phyloP scores from a whole-genome alignment of 345 rosid genomes.

The Populus simonii region DNA sequence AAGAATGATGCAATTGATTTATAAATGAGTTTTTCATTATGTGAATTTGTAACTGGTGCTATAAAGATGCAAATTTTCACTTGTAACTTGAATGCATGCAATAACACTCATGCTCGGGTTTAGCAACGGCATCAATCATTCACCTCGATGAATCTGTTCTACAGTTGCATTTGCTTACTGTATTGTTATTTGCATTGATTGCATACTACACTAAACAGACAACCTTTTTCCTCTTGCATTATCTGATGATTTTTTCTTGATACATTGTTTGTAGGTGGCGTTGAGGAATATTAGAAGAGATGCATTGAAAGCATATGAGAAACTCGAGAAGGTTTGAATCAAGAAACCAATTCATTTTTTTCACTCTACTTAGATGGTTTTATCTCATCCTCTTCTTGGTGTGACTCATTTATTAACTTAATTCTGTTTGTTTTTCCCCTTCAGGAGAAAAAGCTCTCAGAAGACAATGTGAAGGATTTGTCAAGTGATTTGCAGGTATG shows the following conservation, averaged over 20 bases:
- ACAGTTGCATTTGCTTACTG: background rate
- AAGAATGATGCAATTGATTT: background rate
- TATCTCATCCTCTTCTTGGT: background rate
- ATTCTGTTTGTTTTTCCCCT: background rate
- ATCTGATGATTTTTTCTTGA: background rate
- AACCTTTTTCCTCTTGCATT: background rate
- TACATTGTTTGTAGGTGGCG: slow-evolving; percentile 57
- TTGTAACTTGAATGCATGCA: background rate
- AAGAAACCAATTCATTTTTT: background rate
- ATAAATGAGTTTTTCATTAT: background rate
- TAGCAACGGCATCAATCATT: background rate
- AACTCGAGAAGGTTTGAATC: slow-evolving; percentile 76
- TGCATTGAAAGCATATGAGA: slow-evolving; percentile 83
- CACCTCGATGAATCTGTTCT: background rate
- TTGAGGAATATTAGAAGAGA: slow-evolving; percentile 93
- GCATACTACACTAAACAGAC: background rate
- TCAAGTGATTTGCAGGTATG: slow-evolving; percentile 86
- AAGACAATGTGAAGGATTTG: slow-evolving; percentile 91
- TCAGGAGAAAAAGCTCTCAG: slow-evolving; percentile 95
- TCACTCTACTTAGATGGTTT: background rate
- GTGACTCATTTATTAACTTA: slow-evolving; percentile 8
- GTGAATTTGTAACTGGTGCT: background rate
- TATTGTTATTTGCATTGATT: background rate
- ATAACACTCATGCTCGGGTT: background rate
- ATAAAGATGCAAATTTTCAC: background rate